Evolutionary conservation across 495 filamentous ascomycete genomes (phyloP), one percentile per base, ranked within the genome.

Genomic region (Aspergillus coremiiformis): DNA sequence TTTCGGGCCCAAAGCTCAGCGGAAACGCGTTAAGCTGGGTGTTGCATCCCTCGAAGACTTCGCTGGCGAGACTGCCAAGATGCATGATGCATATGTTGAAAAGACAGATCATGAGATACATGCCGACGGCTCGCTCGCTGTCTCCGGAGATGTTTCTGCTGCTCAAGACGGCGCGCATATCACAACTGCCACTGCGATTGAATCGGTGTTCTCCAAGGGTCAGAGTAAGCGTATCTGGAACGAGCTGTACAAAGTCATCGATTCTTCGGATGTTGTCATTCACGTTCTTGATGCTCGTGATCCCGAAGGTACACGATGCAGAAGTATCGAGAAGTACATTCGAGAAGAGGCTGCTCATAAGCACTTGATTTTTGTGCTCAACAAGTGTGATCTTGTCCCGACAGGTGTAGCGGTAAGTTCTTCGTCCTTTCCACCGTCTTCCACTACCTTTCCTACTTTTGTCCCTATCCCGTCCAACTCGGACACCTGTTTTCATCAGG

Each of bases 211-310:
- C 71, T 83, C 73, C 45, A 98, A 98, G 73, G 93, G 93, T 14
- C 89, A 95, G 66, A 87, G 83, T 56, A 94, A 93, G 68, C 78
- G 93, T 44, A 98, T 98, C 58, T 97, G 90, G 90, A 96, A 96
- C 67, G 93, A 98, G 60, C 68, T 98, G n/a, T 96, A 92, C 73
- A 95, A 98, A 71, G 89, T 96, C 61, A 90, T 97, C 22, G 90
- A 95, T 68, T 91, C 89, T 7, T 92, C 89, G n/a, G 92, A 97
- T 65, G 90, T 97, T 21, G 81, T 97, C 26, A 84, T 97, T 26
- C 92, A 96, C 59, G 87, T 95, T n/a, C 69, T 97, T 4, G 92
- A 97, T 71, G 89, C 92, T 27, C 80, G 92, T 66, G 91, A 97
- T 71, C 92, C 92, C 12, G 67, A 90, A 5, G 90, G 91, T 14